A percentile compares a stretch with the other conserved stretches of the same genome.
phyloP scores from a whole-genome alignment of 2,329 filamentous ascomycete species.

The Chalaropsis thielavioides region DNA sequence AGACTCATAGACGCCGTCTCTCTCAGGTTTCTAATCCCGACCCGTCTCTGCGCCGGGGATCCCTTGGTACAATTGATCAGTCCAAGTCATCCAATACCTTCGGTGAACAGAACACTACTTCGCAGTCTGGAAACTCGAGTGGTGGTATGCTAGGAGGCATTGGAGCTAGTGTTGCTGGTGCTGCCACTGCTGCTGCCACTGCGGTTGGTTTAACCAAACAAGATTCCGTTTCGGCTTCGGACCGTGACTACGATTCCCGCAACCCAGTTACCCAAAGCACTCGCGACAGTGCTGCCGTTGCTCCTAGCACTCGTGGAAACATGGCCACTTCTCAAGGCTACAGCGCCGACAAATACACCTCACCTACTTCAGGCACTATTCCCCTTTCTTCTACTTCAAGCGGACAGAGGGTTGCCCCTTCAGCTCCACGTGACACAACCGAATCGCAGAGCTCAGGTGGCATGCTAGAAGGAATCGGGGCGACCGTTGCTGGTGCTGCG shows the following conservation, averaged over 20 bases:
- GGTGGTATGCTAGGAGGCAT: conserved; percentile 11
- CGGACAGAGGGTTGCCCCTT: background rate
- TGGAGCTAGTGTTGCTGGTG: conserved; percentile 17
- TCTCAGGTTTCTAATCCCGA: conserved; percentile 10
- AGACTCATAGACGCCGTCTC: conserved; percentile 6
- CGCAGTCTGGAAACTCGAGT: background rate
- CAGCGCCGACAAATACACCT: background rate
- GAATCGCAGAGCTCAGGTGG: background rate
- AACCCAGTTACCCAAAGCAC: background rate
- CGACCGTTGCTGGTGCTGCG: conserved; percentile 13
- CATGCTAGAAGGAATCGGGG: conserved; percentile 10
- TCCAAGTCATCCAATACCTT: background rate
- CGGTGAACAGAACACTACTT: background rate
- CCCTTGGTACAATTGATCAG: background rate
- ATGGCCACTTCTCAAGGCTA: background rate
- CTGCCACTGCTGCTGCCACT: conserved; percentile 15
- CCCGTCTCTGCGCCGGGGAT: background rate
- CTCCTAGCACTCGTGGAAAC: background rate
- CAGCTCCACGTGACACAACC: background rate
- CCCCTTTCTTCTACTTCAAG: too few species aligned
- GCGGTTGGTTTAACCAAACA: conserved; percentile 10
- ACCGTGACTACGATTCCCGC: background rate
- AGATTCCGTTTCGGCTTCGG: background rate
- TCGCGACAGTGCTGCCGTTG: background rate
- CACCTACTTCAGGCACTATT: background rate